Base-by-base conservation (phyloP, 2,329 filamentous ascomycete genomes). In the Chaetoscypha palmicola region DNA sequence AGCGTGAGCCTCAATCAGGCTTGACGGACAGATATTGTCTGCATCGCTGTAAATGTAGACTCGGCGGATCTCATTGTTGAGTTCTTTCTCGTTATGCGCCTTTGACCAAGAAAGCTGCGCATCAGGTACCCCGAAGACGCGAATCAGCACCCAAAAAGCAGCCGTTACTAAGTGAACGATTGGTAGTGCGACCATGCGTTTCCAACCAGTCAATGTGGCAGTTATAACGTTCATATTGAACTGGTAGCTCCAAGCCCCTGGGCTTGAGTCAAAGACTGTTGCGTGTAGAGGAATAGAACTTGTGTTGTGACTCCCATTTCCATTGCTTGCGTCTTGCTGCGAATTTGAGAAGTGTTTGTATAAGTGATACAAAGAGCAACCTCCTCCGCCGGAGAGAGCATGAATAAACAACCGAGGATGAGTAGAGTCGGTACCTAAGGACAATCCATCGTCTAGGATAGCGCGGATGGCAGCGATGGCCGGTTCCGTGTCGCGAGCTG, bases 11-110 rank as follows among this genome's bases (percentile, higher is more conserved):
- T 41, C 37, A 3, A 45, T 31, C 34, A 23, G 26, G 14, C 28
- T 19, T 23, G 33, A 14, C 5, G 19, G 14, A 12, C 26, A 17
- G 23, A 45, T 26, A 12, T 35, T 19, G 38, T 45, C 43, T 7
- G 22, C 31, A 11, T 40, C 43, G 20, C 37, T 35, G 30, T 40
- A 45, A 9, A 45, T 26, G 28, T 41, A 45, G 17, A 21, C 40
- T 14, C 40, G 31, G 5, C 19, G 22, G 3, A 26, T 19, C 22
- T 35, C 32, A 10, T 12, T n/a, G 5, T 3, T 17, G 14, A 16
- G 20, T 16, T 3, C 21, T 22, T 9, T 3, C 4, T 28, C 30
- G 10, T 42, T 42, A n/a, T 35, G 31, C 19, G 19, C 21, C 16
- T 16, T 19, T 11, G 12, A 19, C 40, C 30, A 26, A 3, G 26